A percentile compares a stretch with the other conserved stretches of the same genome.
Conservation (phyloP, 2,329 filamentous ascomycete species). For the Aspergillus ustus region DNA sequence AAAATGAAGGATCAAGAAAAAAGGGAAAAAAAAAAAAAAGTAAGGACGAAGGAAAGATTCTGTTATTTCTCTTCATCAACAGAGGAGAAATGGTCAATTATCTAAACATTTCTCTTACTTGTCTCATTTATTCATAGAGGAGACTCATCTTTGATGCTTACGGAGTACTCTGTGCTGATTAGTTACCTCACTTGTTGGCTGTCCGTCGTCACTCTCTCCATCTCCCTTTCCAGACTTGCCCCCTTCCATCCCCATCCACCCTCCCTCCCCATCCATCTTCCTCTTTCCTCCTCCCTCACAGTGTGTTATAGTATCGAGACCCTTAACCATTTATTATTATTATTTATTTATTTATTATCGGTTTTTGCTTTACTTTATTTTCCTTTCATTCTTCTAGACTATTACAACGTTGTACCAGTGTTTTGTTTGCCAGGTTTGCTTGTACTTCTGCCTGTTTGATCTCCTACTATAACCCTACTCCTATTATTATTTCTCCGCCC, state of each 20-base stretch:
- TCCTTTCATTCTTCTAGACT: constrained; percentile 9
- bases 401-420: constrained; percentile 1
- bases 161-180: constrained; percentile 17
- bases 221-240: constrained; percentile 18
- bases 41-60: not conserved
- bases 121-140: constrained; percentile 16
- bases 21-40: constrained; percentile 19
- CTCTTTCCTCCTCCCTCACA: constrained; percentile 19
- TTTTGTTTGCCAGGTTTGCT: constrained; percentile 19
- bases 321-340: constrained; percentile 18
- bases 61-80: too few species aligned
- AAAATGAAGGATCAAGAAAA: constrained; percentile 16
- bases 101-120: constrained; percentile 7
- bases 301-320: constrained; percentile 25
- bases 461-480: constrained; percentile 17
- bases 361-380: constrained; percentile 12
- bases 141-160: constrained; percentile 8
- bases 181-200: constrained; percentile 11
- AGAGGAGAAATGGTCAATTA: not conserved
- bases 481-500: constrained; percentile 14
- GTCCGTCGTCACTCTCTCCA: constrained; percentile 16
- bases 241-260: constrained; percentile 12
- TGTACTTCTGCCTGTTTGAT: constrained; percentile 20
- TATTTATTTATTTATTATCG: constrained; percentile 5
- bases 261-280: constrained; percentile 9